Evolutionary conservation across 495 filamentous ascomycete genomes (phyloP), one percentile per base, ranked within the genome.

Genomic region (Articulospora tetracladia): DNA sequence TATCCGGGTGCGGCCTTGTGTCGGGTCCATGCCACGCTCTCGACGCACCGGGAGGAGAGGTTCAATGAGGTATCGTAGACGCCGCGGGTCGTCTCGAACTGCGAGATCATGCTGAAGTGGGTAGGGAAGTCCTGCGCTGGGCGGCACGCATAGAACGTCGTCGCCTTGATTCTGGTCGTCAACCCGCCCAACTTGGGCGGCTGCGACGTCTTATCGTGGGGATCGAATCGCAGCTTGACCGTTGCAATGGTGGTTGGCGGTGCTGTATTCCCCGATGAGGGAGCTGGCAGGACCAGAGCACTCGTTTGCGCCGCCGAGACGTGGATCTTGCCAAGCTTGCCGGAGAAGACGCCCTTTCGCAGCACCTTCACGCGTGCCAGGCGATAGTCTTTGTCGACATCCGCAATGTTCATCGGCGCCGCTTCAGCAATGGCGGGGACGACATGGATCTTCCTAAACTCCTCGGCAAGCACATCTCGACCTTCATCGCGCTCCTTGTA

Each of bases 351-450:
- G 13, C 88, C 90, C 60, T 88, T 92, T 60, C 82, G 86, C 34
- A 98, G 74, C 12, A 77, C 77, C 76, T 96, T 97, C 66, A 92
- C 86, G 70, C 83, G 85, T 28, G 83, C 80, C 55, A 90, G 78
- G 34, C 76, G 75, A 69, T 93, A 96, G 48, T 86, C 75, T n/a
- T 76, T 68, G 61, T 86, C 80, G 15, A 80, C 72, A 22, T 78
- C 76, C 23, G 77, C 75, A 49, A 89, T 70, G 60, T 79, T 85
- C 53, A 97, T 74, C 0, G 94, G 93, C 7, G 94, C 87, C 41
- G 87, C 83, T 71, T 95, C 95, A 15, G 81, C 75, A 7, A 82
- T 71, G 0, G 78, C 82, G 8, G 94, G 95, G n/a, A 95, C 77
- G 28, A 98, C 79, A 44, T 86, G 86, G 46, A 98, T 73, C 65